A percentile compares a stretch with the other conserved stretches of the same genome.
Conservation (phyloP, 768 basidiomycete genomes). For the Naganishia vishniacii region DNA sequence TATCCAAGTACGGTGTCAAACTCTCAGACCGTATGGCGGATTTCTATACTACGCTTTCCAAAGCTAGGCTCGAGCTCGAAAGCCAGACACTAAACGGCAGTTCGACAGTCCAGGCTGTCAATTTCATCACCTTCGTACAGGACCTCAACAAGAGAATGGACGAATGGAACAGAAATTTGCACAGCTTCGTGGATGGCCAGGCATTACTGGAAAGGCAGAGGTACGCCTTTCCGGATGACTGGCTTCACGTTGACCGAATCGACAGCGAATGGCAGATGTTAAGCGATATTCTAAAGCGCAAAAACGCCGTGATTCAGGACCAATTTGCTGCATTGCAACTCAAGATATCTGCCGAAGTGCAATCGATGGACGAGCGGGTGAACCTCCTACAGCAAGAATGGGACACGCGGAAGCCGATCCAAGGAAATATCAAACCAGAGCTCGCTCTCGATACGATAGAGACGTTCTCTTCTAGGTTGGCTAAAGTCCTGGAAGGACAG, state of each 20-base stretch:
- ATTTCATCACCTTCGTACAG: constrained; percentile 98
- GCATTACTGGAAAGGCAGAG: constrained; percentile 94
- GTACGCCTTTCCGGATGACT: constrained; percentile 93
- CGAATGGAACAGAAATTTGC: constrained; percentile 94
- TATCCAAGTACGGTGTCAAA: constrained; percentile 85
- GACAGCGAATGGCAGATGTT: constrained; percentile 98
- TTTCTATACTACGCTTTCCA: constrained; percentile 85
- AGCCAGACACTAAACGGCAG: constrained; percentile 88
- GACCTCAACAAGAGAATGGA: constrained; percentile 96
- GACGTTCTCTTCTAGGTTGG: constrained; percentile 86
- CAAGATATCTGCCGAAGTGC: constrained; percentile 99
- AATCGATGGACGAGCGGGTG: constrained; percentile 94
- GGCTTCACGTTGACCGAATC: constrained; percentile 97
- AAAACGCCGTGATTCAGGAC: constrained; percentile 97
- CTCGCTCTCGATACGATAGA: constrained; percentile 93
- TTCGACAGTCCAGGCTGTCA: constrained; percentile 95
- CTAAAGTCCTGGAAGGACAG: constrained; percentile 85
- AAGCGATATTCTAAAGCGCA: constrained; percentile 93
- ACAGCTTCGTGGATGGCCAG: constrained; percentile 87
- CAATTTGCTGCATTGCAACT: constrained; percentile 96
- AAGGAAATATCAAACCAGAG: constrained; percentile 92
- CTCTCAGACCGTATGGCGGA: constrained; percentile 95
- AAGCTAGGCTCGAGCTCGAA: constrained; percentile 91
- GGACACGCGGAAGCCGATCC: constrained; percentile 73
- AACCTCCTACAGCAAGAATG: constrained; percentile 83